These are phyloP conservation scores for Trichoderma sp. DNA, from an alignment of 2,329 filamentous ascomycete genomes.

Conservation along the genomic window DNA sequence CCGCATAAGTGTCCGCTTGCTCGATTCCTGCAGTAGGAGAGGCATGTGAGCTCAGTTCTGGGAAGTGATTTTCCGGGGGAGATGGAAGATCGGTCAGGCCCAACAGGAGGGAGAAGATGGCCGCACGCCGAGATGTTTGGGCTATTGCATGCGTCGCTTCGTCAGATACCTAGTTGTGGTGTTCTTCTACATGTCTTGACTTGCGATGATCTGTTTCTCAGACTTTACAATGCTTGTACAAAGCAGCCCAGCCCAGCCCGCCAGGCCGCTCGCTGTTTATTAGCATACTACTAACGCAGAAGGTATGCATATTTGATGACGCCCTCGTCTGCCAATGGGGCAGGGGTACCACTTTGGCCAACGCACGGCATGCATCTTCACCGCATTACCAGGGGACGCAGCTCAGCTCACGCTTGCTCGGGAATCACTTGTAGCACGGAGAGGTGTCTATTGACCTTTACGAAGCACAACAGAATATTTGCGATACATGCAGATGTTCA, in stretches of 20 bases:
- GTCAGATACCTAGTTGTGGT: too few relatives aligned
- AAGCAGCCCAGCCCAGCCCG: not conserved
- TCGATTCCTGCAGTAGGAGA: slow-evolving; percentile 9
- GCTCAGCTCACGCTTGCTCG: not conserved
- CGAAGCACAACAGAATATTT: not conserved
- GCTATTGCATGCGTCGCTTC: not conserved
- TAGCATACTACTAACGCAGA: slow-evolving; percentile 13
- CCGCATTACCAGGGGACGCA: not conserved
- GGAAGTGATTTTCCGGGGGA: not conserved
- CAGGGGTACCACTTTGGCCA: not conserved
- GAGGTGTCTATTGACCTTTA: not conserved
- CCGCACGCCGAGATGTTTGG: too few relatives aligned
- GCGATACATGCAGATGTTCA: not conserved
- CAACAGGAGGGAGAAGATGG: not conserved
- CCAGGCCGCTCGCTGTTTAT: not conserved
- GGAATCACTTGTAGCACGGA: not conserved
- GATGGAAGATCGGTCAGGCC: not conserved
- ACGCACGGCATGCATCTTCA: slow-evolving; percentile 11
- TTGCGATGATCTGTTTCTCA: not conserved
- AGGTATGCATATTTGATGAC: slow-evolving; percentile 18
- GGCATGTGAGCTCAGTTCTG: too few relatives aligned
- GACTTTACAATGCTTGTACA: not conserved
- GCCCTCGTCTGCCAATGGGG: not conserved
- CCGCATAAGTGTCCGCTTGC: slow-evolving; percentile 21
- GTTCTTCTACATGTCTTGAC: not conserved